Base-by-base conservation (phyloP, 1,139 yeast species). In the Yamadazyma triangularis region DNA sequence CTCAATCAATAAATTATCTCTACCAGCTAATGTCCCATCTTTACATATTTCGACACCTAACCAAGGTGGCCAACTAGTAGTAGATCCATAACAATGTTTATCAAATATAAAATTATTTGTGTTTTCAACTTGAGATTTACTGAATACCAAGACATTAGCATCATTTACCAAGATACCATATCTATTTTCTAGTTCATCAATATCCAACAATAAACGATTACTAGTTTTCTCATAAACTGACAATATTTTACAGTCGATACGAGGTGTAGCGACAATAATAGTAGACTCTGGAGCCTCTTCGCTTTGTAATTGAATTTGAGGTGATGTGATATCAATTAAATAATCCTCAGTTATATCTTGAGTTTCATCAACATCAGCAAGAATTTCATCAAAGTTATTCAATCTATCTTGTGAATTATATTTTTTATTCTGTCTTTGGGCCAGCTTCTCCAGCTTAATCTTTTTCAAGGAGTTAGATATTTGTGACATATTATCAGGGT, bases 241-340 rank as follows among this genome's bases (percentile, higher is more conserved):
- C 4, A 64, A 42, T 11, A 67, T 57, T 35, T 66, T 65, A 4
- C 63, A 57, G 35, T 64, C 62, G 24, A 69, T 60, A 2, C 44
- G 38, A 2, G 74, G 75, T 0, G 73, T 57, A 0, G 73, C 46
- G 4, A 62, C 41, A 13, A 59, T 38, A n/a, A 87, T 70, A 33
- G 85, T 77, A 2, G 82, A 69, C 29, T 75, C 74, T 0, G 79
- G 76, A 28, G 76, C 74, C 31, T 74, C 74, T 22, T 79, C 80
- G 31, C 85, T 72, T 38, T 82, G 79, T 14, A 89, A 55, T 50
- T 89, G 95, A 30, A 91, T 76, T 51, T 91, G 97, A 0, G 98
- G 97, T 2, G 89, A 74, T 9, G 86, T 65, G 23, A 89, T 68
- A 36, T 85, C 85, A 27, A 89, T 67, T 40, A 79, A 53, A 47